Conservation (phyloP, 208 protist species). For the Leishmania tropica region DNA sequence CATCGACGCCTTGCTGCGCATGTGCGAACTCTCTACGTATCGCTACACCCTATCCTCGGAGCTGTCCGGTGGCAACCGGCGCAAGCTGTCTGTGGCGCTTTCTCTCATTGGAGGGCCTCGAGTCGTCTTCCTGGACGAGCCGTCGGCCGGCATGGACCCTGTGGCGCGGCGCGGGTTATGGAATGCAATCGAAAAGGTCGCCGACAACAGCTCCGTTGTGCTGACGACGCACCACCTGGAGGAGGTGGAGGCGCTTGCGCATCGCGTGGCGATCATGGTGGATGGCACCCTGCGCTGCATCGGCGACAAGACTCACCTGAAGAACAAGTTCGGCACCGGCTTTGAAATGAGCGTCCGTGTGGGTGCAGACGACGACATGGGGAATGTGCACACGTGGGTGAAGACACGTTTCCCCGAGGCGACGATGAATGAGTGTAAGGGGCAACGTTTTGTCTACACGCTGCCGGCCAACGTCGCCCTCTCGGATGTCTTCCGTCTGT, state of each 20-base stretch:
- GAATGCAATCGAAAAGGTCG: constrained; percentile 62
- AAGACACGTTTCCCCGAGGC: constrained; percentile 33
- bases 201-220: constrained; percentile 68
- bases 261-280: constrained; percentile 80
- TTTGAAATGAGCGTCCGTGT: constrained; percentile 64
- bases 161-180: constrained; percentile 58
- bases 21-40: constrained; percentile 37
- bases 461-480: constrained; percentile 39
- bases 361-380: constrained; percentile 15
- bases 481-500: constrained; percentile 38
- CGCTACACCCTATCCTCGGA: constrained; percentile 26
- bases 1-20: constrained; percentile 30
- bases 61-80: constrained; percentile 70
- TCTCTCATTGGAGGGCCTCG: constrained; percentile 61
- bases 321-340: constrained; percentile 66
- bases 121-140: constrained; percentile 73
- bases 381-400: constrained; percentile 43
- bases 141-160: constrained; percentile 73
- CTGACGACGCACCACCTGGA: constrained; percentile 95
- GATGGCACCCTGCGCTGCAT: constrained; percentile 81
- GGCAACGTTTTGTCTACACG: constrained; percentile 48
- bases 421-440: constrained; percentile 42
- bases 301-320: constrained; percentile 81
- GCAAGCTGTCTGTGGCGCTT: constrained; percentile 65
- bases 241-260: constrained; percentile 89